Evolutionary conservation across 192 early-diverging fungal genomes (phyloP).

Genomic region (Coemansia sp.): DNA sequence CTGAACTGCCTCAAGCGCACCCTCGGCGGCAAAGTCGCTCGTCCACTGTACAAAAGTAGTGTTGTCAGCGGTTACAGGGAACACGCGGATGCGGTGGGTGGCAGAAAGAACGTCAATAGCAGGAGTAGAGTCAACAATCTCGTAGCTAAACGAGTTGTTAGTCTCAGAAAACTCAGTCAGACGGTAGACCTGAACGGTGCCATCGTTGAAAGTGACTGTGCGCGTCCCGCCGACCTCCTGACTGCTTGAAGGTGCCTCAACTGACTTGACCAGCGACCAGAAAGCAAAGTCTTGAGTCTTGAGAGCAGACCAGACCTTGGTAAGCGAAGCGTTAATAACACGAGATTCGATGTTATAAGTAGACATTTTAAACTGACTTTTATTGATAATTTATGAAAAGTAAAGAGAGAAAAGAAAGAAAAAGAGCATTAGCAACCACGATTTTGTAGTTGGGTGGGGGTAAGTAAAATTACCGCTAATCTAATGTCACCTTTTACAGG

Average conservation of each 20-base stretch:
- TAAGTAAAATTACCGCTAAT: too few species aligned
- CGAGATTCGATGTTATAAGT: slow-evolving; percentile 41
- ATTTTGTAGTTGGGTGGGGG: too few species aligned
- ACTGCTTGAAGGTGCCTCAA: slow-evolving; percentile 25
- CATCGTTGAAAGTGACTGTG: slow-evolving; percentile 55
- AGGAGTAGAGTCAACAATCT: slow-evolving; percentile 56
- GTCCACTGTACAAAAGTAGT: slow-evolving; percentile 60
- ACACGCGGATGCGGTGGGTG: slow-evolving; percentile 52
- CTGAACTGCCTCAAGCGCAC: slow-evolving; percentile 42
- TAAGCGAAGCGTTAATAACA: slow-evolving; percentile 38
- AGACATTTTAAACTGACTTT: slow-evolving; percentile 18
- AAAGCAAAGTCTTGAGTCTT: slow-evolving; percentile 41
- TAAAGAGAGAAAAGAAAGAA: background rate
- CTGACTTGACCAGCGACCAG: slow-evolving; percentile 48
- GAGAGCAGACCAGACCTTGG: slow-evolving; percentile 36
- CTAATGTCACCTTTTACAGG: too few species aligned
- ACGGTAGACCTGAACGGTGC: slow-evolving; percentile 57
- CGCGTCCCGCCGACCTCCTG: slow-evolving; percentile 53
- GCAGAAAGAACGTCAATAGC: slow-evolving; percentile 55
- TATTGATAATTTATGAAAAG: slow-evolving; percentile 1
- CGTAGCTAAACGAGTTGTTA: slow-evolving; percentile 53
- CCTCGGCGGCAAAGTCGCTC: slow-evolving; percentile 57
- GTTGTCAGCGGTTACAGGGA: slow-evolving; percentile 53
- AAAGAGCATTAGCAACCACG: too few species aligned
- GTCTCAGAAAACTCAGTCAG: slow-evolving; percentile 56